These are phyloP conservation scores for Coemansia sp. DNA, from an alignment of 192 early-diverging fungal species.

Conservation along the genomic window DNA sequence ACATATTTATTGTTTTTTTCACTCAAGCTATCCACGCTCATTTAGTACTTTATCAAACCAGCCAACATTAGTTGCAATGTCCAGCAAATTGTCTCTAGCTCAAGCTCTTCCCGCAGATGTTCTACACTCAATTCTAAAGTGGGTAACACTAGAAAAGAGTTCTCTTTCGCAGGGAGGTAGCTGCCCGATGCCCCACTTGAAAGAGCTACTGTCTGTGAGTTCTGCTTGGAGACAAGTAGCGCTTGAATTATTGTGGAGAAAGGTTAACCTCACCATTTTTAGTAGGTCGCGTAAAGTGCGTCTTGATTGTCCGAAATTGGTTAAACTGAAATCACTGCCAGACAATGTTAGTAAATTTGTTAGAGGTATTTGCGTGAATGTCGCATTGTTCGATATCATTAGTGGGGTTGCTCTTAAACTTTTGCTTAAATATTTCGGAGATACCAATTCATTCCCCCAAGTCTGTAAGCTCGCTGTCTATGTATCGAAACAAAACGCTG, in stretches of 20 bases:
- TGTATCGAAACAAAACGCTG: not conserved
- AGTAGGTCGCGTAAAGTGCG: not conserved
- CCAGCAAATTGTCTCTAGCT: too few relatives aligned
- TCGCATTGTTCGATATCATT: not conserved
- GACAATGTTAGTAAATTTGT: not conserved
- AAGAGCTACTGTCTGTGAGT: not conserved
- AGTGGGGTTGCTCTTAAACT: not conserved
- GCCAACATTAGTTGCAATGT: too few relatives aligned
- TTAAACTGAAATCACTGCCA: not conserved
- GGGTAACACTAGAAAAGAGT: not conserved
- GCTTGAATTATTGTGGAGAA: not conserved
- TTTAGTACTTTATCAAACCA: too few relatives aligned
- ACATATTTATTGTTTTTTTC: too few relatives aligned
- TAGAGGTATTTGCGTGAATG: not conserved
- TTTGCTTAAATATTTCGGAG: not conserved
- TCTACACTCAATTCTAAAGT: too few relatives aligned
- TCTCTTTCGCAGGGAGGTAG: not conserved
- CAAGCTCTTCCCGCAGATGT: too few relatives aligned
- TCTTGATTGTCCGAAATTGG: not conserved
- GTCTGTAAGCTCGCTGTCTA: not conserved
- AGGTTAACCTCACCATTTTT: not conserved
- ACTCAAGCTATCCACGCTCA: too few relatives aligned
- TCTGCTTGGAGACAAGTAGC: not conserved
- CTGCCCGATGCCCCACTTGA: not conserved
- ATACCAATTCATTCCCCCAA: not conserved